These are phyloP conservation scores for Rubus parviflorus DNA, from an alignment of 306 rosid genomes.

Conservation along the genomic window DNA sequence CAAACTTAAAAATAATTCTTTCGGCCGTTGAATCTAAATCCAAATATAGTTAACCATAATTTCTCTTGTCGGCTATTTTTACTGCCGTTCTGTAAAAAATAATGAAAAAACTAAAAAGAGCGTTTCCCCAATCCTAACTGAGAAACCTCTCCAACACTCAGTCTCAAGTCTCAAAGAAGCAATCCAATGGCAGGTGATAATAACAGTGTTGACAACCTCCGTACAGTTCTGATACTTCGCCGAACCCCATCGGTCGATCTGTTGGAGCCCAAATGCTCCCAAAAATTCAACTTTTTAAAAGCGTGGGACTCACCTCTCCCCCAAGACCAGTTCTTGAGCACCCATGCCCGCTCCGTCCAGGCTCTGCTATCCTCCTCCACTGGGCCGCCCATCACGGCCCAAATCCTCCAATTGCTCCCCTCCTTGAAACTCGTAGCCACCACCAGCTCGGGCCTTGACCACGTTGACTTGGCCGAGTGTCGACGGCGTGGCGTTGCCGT, in stretches of 20 bases:
- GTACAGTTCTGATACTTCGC: conserved; percentile 21
- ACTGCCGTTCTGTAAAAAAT: too few relatives aligned
- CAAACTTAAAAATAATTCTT: too few relatives aligned
- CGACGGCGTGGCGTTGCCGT: conserved; percentile 24
- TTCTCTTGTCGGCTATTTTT: too few relatives aligned
- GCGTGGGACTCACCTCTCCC: conserved; percentile 34
- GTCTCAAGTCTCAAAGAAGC: background rate
- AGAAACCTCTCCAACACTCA: too few relatives aligned
- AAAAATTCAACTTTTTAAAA: conserved; percentile 26
- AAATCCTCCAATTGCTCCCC: conserved; percentile 29
- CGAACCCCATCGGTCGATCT: background rate
- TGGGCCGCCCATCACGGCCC: conserved; percentile 5
- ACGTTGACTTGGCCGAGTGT: conserved; percentile 26
- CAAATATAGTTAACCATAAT: too few relatives aligned
- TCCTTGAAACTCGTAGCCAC: conserved; percentile 27
- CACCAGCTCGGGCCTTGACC: conserved; percentile 33
- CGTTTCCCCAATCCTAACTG: too few relatives aligned
- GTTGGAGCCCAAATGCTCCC: conserved; percentile 26
- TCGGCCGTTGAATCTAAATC: too few relatives aligned
- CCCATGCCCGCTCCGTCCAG: conserved; percentile 17
- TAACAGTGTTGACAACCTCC: background rate
- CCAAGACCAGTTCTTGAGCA: conserved; percentile 14
- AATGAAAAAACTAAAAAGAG: too few relatives aligned
- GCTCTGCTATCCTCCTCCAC: conserved; percentile 14
- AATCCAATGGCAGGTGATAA: background rate